These are phyloP conservation scores for Achlya hypogyna DNA, from an alignment of 352 stramenopile species.

Conservation along the genomic window DNA sequence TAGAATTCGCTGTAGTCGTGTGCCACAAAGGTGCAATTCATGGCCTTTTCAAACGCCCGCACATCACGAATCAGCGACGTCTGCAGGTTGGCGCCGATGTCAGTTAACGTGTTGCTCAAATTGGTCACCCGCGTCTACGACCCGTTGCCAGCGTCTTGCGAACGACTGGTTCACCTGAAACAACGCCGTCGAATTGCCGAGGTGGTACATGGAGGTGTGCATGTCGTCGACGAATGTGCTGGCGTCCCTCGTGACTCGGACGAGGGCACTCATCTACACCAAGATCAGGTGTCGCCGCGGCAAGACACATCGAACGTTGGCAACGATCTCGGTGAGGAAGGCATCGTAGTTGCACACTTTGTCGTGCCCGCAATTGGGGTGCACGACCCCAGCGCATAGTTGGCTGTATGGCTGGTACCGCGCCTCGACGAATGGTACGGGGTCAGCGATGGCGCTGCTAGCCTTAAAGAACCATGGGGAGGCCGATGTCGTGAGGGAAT, in stretches of 20 bases:
- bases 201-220: constrained; percentile 24
- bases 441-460: background rate
- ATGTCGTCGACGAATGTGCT: constrained; percentile 27
- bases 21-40: constrained; percentile 56
- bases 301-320: background rate
- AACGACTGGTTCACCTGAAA: constrained; percentile 23
- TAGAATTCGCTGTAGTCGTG: constrained; percentile 40
- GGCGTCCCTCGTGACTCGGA: constrained; percentile 23
- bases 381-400: background rate
- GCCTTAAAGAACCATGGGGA: constrained; percentile 31
- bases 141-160: background rate
- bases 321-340: background rate
- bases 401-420: constrained; percentile 17
- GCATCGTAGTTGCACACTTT: background rate
- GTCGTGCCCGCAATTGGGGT: background rate
- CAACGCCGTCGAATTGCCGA: constrained; percentile 25
- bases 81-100: constrained; percentile 36
- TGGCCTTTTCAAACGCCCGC: constrained; percentile 39
- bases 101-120: constrained; percentile 31
- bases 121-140: background rate
- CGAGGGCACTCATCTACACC: constrained; percentile 19
- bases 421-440: constrained; percentile 18
- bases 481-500: constrained; percentile 26
- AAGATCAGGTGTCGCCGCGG: no score
- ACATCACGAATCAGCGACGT: constrained; percentile 43